phyloP scores from a whole-genome alignment of 1,139 yeast species.

The Hanseniaspora gamundiae region DNA sequence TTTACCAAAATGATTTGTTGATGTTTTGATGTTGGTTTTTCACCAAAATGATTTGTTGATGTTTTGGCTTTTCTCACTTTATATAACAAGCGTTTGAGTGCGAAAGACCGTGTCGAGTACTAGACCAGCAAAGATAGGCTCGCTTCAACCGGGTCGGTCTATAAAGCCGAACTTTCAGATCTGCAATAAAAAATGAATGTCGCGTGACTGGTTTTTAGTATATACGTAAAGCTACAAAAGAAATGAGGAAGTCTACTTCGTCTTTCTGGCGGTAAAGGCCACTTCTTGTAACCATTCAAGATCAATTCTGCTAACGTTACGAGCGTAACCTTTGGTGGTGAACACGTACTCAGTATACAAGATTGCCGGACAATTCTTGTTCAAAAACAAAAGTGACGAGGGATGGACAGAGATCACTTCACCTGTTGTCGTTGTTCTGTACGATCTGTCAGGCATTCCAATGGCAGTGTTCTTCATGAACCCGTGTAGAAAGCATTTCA shows the following conservation, averaged over 20 bases:
- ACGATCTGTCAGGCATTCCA: conserved; percentile 90
- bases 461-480: conserved; percentile 79
- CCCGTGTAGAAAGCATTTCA: conserved; percentile 74
- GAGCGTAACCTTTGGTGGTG: conserved; percentile 86
- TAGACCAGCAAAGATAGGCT: too few relatives aligned
- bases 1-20: conserved; percentile 1
- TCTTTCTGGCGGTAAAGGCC: conserved; percentile 26
- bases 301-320: conserved; percentile 77
- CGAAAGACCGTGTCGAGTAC: too few relatives aligned
- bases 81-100: too few relatives aligned
- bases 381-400: conserved; percentile 68
- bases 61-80: too few relatives aligned
- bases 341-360: conserved; percentile 92
- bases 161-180: neutral
- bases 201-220: neutral
- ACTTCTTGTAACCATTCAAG: conserved; percentile 78
- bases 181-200: neutral
- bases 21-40: too few relatives aligned
- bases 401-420: conserved; percentile 84
- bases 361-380: conserved; percentile 69
- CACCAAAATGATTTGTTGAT: conserved; percentile 1
- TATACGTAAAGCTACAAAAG: neutral
- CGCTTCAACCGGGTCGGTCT: neutral
- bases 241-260: neutral
- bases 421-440: conserved; percentile 71